phyloP scores from a whole-genome alignment of 148 eudicot species.

The Talinum fruticosum region DNA sequence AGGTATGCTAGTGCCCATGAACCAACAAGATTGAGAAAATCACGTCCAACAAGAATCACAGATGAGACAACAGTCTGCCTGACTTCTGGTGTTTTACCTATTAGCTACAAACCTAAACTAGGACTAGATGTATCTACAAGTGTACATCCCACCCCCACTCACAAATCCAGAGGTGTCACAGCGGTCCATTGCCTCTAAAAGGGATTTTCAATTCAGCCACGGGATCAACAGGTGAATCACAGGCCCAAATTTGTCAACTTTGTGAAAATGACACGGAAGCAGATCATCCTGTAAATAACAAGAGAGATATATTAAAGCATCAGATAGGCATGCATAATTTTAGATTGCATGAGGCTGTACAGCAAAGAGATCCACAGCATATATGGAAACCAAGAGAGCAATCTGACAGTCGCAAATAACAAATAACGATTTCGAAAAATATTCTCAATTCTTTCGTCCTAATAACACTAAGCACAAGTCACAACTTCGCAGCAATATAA shows the following conservation, averaged over 20 bases:
- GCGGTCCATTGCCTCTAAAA: constrained; percentile 67
- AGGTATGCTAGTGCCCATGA: constrained; percentile 61
- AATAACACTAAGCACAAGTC: neutral
- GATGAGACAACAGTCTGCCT: constrained; percentile 53
- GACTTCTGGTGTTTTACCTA: constrained; percentile 63
- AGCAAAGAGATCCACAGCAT: neutral
- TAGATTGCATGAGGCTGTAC: neutral
- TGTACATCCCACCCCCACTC: constrained; percentile 73
- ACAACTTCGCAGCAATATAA: neutral
- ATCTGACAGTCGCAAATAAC: neutral
- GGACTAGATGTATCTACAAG: constrained; percentile 43
- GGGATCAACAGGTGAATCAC: constrained; percentile 23
- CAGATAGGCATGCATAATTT: neutral
- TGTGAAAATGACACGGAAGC: constrained; percentile 13
- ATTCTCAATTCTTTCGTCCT: neutral
- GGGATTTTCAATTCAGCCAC: constrained; percentile 11
- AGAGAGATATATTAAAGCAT: constrained; percentile 13
- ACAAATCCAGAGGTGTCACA: constrained; percentile 96
- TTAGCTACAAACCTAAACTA: constrained; percentile 45
- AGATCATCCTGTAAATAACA: constrained; percentile 54
- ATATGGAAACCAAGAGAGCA: neutral
- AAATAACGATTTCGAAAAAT: neutral
- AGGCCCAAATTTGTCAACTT: constrained; percentile 22
- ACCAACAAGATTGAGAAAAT: constrained; percentile 34
- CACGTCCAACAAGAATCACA: constrained; percentile 42